These are phyloP conservation scores for Salisapilia sapeloensis DNA, from an alignment of 352 stramenopile genomes.

Conservation along the genomic window DNA sequence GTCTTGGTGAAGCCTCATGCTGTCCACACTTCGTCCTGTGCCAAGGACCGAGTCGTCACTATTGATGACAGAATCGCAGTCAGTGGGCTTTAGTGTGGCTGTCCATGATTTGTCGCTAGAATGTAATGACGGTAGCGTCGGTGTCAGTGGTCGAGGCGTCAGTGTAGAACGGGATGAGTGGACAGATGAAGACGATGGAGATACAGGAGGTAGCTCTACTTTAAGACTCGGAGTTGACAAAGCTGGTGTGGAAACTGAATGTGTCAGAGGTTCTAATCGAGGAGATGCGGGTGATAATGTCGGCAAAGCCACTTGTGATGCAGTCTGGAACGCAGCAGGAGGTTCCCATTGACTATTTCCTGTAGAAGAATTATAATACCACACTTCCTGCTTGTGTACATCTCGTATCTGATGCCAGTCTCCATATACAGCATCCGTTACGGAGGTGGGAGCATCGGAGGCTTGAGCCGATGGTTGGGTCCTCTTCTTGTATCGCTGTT, in stretches of 20 bases:
- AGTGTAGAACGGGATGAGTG: slow-evolving; percentile 1
- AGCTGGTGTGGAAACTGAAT: slow-evolving; percentile 10
- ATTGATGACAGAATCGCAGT: slow-evolving; percentile 3
- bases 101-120: too few relatives aligned
- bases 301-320: slow-evolving; percentile 1
- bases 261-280: background rate
- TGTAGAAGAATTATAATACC: slow-evolving; percentile 66
- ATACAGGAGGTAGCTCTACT: background rate
- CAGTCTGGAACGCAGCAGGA: slow-evolving; percentile 9
- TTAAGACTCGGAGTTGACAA: slow-evolving; percentile 4
- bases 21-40: slow-evolving; percentile 5
- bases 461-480: background rate
- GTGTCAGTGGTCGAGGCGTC: slow-evolving; percentile 16
- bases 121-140: slow-evolving; percentile 2
- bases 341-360: slow-evolving; percentile 62
- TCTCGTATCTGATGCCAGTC: slow-evolving; percentile 66
- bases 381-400: slow-evolving; percentile 40
- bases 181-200: slow-evolving; percentile 3
- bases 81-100: slow-evolving; percentile 1
- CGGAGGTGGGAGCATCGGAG: background rate
- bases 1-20: too few relatives aligned
- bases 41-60: slow-evolving; percentile 4
- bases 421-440: slow-evolving; percentile 1
- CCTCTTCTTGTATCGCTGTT: slow-evolving; percentile 6
- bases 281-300: background rate